Evolutionary conservation across 805 yeast genomes (phyloP), one percentile per base, ranked within the genome.

Genomic region (Komagataella mondaviorum): DNA sequence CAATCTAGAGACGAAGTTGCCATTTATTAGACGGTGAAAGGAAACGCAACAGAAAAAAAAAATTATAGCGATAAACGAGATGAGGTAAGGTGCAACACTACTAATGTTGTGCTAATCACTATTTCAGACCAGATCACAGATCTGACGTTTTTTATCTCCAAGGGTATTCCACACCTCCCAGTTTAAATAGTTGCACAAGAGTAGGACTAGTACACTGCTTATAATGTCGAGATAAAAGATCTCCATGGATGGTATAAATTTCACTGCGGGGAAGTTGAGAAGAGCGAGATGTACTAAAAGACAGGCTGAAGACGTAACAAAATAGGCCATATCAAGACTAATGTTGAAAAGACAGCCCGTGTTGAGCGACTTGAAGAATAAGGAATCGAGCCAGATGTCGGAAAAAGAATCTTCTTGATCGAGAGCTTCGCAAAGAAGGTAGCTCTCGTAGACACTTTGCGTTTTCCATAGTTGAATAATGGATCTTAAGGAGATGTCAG

Each of bases 1-100:
- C 95, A 88, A 5, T 70, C 65, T 49, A 83, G 70, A 1, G 90
- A 76, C 46, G 66, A 59, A 63, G 50, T 53, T n/a, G 52, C 52
- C n/a, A 51, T 30, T 30, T 30, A 12, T 30, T 30, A 30, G 39
- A 30, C 14, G 39, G 39, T 30, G 39, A 30, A 30, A 30, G 39
- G 5, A 20, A 20, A 20, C 20, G 39, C 14, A 30, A 10, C 39
- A 30, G 39, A 30, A 30, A 30, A 30, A 30, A 30, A 30, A 30
- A 30, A 10, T 30, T 30, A 30, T 30, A 30, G 39, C 39, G 39
- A 30, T 30, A 30, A 8, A 12, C 14, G 39, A 24, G 36, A 30
- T 30, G 39, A 12, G 39, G 8, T 24, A 30, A 30, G n/a, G 6
- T 30, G 14, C 39, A 10, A 30, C 39, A 30, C 10, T 8, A 30